Percentiles rank a stretch among this genome's conserved stretches.
These are phyloP conservation scores for Xylaria scruposa DNA, from an alignment of 495 filamentous ascomycete genomes.

Conservation along the genomic window DNA sequence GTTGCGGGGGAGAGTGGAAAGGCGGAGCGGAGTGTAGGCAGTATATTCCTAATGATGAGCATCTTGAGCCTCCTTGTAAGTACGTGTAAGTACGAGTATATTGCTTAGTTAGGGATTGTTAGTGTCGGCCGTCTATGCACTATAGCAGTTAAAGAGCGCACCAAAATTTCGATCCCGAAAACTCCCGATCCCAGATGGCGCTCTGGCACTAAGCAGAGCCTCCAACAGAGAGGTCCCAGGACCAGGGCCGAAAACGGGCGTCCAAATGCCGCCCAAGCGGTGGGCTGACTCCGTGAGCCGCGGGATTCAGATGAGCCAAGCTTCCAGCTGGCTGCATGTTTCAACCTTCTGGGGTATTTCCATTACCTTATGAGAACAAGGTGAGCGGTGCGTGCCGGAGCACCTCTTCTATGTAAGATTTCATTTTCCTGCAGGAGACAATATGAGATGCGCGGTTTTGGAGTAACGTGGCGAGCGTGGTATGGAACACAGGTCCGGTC, in stretches of 20 bases:
- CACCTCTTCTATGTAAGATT: conserved; percentile 1
- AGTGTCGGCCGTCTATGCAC: background rate
- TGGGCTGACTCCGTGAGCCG: conserved; percentile 26
- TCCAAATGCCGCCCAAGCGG: conserved; percentile 21
- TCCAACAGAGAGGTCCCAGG: background rate
- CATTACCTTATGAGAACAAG: conserved; percentile 22
- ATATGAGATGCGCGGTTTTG: conserved; percentile 3
- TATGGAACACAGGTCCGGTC: background rate
- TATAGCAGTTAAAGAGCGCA: conserved; percentile 17
- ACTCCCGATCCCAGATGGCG: conserved; percentile 17
- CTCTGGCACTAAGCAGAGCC: conserved; percentile 16
- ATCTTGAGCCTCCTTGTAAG: background rate
- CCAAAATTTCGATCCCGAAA: conserved; percentile 3
- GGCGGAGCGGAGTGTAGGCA: conserved; percentile 7
- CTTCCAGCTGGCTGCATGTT: conserved; percentile 17
- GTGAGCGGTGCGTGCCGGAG: conserved; percentile 13
- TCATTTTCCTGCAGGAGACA: conserved; percentile 5
- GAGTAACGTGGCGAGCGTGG: conserved; percentile 12
- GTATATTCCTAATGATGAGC: background rate
- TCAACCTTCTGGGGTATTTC: conserved; percentile 10
- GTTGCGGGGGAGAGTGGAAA: conserved; percentile 2
- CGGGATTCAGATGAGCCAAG: conserved; percentile 18
- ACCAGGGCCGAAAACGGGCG: conserved; percentile 18
- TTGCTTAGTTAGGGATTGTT: background rate
- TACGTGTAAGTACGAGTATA: no score